Base-by-base conservation (phyloP, 768 basidiomycete species). In the Calocybe cyanea region DNA sequence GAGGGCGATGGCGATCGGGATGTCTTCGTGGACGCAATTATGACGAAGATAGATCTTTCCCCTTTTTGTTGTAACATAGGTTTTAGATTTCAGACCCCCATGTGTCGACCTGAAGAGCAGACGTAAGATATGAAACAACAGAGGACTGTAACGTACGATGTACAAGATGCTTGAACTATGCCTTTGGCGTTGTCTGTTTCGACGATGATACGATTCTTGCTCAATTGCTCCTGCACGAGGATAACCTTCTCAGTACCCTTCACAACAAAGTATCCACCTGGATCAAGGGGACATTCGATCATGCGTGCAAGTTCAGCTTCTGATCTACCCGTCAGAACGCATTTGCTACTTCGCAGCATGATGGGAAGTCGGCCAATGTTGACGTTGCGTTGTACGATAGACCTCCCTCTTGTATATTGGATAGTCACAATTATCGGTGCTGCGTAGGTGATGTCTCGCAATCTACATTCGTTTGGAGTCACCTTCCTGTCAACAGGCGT, bases 241-340 rank as follows among this genome's bases (percentile, higher is more conserved):
- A 99, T 99, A 57, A 99, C 96, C 69, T 98, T 99, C 68, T 99
- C 95, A 34, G 95, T 99, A 30, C 95, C 95, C 67, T 94, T 97
- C 41, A 99, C 96, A 48, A 99, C 87, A 64, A 99, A 99, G 63
- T 98, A 98, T 3, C 96, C 96, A n/a, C 96, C 96, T 9, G 96
- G 95, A 69, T 99, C 96, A 48, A 98, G 75, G 2, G 96, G 96
- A 64, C 96, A 99, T 66, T 99, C 96, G 9, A 79, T 83, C 92
- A 97, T 94, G 31, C 81, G 75, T n/a, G 96, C 96, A 18, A 98
- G 74, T 54, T 94, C 82, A 11, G 79, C 76, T 43, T 91, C 87
- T 19, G 69, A 80, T 55, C 80, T 79, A 3, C 83, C 85, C 14
- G 85, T 85, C 55, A 99, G 68, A 33, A 92, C 84, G 64, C 96